Evolutionary conservation across 2,329 filamentous ascomycete genomes (phyloP).

Genomic region (Tolypocladium inflatum): DNA sequence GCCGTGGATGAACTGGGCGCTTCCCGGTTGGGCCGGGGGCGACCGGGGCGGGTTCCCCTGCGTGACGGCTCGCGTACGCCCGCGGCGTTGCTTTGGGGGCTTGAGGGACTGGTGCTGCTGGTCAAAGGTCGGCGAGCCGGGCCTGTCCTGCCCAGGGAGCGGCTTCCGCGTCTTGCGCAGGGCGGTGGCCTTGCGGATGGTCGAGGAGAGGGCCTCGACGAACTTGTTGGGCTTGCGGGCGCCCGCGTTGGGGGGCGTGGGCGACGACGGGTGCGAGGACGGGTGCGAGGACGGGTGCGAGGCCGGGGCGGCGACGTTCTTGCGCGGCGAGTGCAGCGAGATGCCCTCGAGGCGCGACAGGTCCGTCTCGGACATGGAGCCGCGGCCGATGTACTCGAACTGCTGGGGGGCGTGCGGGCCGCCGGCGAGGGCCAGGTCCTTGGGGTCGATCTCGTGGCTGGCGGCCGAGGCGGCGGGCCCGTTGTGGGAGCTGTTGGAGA

Average conservation of each 20-base stretch:
- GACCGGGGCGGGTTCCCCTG: slow-evolving; percentile 10
- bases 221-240: slow-evolving; percentile 27
- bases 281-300: slow-evolving; percentile 20
- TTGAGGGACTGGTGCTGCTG: slow-evolving; percentile 16
- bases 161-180: slow-evolving; percentile 20
- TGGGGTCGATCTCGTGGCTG: slow-evolving; percentile 20
- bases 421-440: slow-evolving; percentile 13
- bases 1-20: slow-evolving; percentile 23
- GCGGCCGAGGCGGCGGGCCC: slow-evolving; percentile 13
- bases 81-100: slow-evolving; percentile 21
- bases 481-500: slow-evolving; percentile 22
- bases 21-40: slow-evolving; percentile 14
- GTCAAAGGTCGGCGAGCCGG: slow-evolving; percentile 22
- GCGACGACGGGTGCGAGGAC: slow-evolving; percentile 20
- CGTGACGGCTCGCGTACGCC: slow-evolving; percentile 9
- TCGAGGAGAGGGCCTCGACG: slow-evolving; percentile 31
- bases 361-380: slow-evolving; percentile 37
- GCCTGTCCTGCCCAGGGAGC: slow-evolving; percentile 7
- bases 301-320: slow-evolving; percentile 4
- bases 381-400: slow-evolving; percentile 16
- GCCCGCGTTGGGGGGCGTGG: slow-evolving; percentile 19
- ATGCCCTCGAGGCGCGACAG: slow-evolving; percentile 38
- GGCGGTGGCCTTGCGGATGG: slow-evolving; percentile 28
- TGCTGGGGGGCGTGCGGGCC: slow-evolving; percentile 9
- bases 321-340: slow-evolving; percentile 29